A percentile compares a stretch with the other conserved stretches of the same genome.
phyloP scores from a whole-genome alignment of 1,139 yeast species.

The Pichia sp. region DNA sequence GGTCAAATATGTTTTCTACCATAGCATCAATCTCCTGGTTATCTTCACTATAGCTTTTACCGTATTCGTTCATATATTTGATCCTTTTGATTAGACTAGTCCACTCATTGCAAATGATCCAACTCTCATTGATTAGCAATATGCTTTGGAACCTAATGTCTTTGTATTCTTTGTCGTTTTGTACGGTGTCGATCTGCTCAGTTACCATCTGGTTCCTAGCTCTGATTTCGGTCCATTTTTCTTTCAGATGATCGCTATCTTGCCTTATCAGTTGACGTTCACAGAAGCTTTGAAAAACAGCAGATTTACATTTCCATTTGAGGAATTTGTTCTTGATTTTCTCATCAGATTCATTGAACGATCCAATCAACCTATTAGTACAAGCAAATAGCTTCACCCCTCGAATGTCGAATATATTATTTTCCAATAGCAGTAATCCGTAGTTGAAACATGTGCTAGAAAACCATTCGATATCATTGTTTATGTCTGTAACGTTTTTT shows the following conservation, averaged over 20 bases:
- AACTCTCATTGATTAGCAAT: conserved; percentile 4
- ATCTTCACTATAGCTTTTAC: neutral
- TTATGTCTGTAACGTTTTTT: neutral
- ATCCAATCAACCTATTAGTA: neutral
- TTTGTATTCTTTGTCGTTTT: neutral
- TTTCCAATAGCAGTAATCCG: neutral
- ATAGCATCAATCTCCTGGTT: conserved; percentile 2
- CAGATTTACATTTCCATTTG: conserved; percentile 9
- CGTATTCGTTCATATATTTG: neutral
- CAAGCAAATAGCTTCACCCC: conserved; percentile 7
- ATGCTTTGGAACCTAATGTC: conserved; percentile 2
- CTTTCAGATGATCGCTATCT: neutral
- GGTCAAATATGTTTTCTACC: conserved; percentile 2
- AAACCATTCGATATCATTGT: conserved; percentile 27
- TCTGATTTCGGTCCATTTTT: conserved; percentile 4
- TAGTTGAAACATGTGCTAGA: conserved; percentile 21
- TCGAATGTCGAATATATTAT: neutral
- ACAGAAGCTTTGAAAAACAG: conserved; percentile 6
- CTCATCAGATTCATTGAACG: neutral
- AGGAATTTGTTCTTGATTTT: neutral
- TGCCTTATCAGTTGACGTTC: neutral
- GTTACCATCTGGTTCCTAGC: neutral
- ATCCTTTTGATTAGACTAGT: conserved; percentile 1
- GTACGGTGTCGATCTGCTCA: neutral
- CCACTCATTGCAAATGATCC: conserved; percentile 14